Evolutionary conservation across 805 yeast genomes (phyloP).

Genomic region (Hanseniaspora thailandica): DNA sequence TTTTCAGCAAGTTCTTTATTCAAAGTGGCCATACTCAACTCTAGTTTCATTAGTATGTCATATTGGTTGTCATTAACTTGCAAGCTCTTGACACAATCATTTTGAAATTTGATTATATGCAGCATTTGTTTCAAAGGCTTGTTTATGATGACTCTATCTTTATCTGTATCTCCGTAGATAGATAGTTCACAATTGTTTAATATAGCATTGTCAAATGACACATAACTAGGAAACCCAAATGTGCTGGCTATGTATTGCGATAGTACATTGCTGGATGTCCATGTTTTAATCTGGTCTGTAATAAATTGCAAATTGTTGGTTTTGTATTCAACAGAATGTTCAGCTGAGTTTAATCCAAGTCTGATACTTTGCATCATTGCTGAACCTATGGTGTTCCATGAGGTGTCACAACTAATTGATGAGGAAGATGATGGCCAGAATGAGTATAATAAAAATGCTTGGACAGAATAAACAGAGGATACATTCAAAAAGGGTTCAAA

Average conservation of each 20-base stretch:
- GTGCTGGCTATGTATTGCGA: slow-evolving; percentile 84
- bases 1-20: slow-evolving; percentile 42
- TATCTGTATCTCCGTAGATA: slow-evolving; percentile 19
- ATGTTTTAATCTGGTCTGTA: slow-evolving; percentile 73
- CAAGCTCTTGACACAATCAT: slow-evolving; percentile 67
- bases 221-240: slow-evolving; percentile 90
- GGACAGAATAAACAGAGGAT: slow-evolving; percentile 86
- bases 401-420: slow-evolving; percentile 85
- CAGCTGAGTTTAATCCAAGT: slow-evolving; percentile 81
- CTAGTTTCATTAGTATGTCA: slow-evolving; percentile 59
- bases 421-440: slow-evolving; percentile 96
- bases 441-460: slow-evolving; percentile 77
- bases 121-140: slow-evolving; percentile 59
- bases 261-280: slow-evolving; percentile 87
- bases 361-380: slow-evolving; percentile 88
- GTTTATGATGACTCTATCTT: slow-evolving; percentile 36
- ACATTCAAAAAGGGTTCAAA: slow-evolving; percentile 69
- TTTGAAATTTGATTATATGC: slow-evolving; percentile 74
- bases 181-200: slow-evolving; percentile 36
- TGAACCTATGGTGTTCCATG: slow-evolving; percentile 89
- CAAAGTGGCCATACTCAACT: slow-evolving; percentile 62
- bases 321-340: slow-evolving; percentile 44
- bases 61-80: slow-evolving; percentile 65
- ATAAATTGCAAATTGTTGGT: slow-evolving; percentile 34
- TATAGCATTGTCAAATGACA: slow-evolving; percentile 65